phyloP scores from a whole-genome alignment of 805 yeast species.

The Candida odintsovae region DNA sequence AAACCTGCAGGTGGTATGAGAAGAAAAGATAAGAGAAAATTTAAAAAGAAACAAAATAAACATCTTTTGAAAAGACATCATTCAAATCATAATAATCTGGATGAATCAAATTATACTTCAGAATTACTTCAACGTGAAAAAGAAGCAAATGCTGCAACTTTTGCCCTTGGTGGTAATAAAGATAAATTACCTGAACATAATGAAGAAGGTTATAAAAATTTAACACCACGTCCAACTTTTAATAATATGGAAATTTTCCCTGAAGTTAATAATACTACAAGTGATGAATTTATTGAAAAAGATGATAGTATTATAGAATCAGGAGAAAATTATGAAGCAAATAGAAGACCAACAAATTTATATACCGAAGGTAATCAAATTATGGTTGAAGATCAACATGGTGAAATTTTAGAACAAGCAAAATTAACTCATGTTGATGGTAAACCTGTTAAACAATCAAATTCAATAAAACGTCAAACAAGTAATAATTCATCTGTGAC shows the following conservation, averaged over 20 bases:
- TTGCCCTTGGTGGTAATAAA: conserved; percentile 30
- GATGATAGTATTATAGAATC: neutral
- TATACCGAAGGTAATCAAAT: conserved; percentile 67
- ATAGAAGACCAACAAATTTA: conserved; percentile 33
- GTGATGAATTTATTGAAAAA: conserved; percentile 6
- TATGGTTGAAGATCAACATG: conserved; percentile 76
- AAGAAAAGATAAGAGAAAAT: conserved; percentile 35
- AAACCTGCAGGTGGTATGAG: conserved; percentile 74
- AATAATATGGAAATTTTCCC: conserved; percentile 13
- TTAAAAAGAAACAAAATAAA: conserved; percentile 27
- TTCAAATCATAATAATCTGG: conserved; percentile 15
- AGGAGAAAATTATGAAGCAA: conserved; percentile 19
- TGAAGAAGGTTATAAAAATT: conserved; percentile 11
- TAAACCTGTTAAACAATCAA: conserved; percentile 2
- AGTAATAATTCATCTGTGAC: conserved; percentile 18
- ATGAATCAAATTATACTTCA: conserved; percentile 23
- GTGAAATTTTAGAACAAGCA: conserved; percentile 68
- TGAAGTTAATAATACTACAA: neutral
- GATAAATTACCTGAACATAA: conserved; percentile 9
- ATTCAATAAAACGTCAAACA: conserved; percentile 3
- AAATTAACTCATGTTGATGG: conserved; percentile 28
- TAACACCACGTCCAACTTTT: conserved; percentile 20
- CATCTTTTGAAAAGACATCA: conserved; percentile 28
- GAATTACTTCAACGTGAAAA: conserved; percentile 35
- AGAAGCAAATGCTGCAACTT: conserved; percentile 38